Percentiles rank a stretch among this genome's conserved stretches.
Evolutionary conservation across 208 protist genomes (phyloP).

Genomic region (Trichomonas gallinae): DNA sequence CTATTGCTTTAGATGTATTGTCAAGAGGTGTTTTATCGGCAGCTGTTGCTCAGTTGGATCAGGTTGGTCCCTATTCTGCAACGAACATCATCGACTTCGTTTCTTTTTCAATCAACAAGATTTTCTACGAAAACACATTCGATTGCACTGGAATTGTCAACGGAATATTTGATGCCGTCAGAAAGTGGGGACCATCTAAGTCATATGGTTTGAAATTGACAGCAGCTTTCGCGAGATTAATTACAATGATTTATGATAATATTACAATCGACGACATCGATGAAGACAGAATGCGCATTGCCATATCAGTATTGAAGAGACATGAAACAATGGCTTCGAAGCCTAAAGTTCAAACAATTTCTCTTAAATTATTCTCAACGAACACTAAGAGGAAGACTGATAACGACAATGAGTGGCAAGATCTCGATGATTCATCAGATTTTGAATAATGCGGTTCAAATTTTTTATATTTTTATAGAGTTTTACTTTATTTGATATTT

Average conservation of each 20-base stretch:
- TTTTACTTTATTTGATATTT: neutral
- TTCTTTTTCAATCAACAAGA: neutral
- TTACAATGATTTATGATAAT: neutral
- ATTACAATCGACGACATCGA: neutral
- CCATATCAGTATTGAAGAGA: neutral
- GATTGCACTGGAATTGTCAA: neutral
- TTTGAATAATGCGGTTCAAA: neutral
- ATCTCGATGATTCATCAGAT: neutral
- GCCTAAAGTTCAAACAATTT: neutral
- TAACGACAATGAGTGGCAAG: neutral
- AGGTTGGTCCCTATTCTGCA: neutral
- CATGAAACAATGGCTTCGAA: neutral
- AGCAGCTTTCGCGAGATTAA: neutral
- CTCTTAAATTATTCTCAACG: neutral
- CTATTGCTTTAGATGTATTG: neutral
- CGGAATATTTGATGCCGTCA: neutral
- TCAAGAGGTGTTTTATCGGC: neutral
- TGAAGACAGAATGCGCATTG: neutral
- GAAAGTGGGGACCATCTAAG: neutral
- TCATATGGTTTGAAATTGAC: neutral
- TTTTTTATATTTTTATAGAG: neutral
- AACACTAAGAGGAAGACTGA: neutral
- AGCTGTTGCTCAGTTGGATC: neutral
- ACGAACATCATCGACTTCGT: neutral
- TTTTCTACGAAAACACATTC: neutral